Percentiles rank a stretch among this genome's conserved stretches.
These are phyloP conservation scores for Aspergillus sojae DNA, from an alignment of 2,329 filamentous ascomycete species.

Conservation along the genomic window DNA sequence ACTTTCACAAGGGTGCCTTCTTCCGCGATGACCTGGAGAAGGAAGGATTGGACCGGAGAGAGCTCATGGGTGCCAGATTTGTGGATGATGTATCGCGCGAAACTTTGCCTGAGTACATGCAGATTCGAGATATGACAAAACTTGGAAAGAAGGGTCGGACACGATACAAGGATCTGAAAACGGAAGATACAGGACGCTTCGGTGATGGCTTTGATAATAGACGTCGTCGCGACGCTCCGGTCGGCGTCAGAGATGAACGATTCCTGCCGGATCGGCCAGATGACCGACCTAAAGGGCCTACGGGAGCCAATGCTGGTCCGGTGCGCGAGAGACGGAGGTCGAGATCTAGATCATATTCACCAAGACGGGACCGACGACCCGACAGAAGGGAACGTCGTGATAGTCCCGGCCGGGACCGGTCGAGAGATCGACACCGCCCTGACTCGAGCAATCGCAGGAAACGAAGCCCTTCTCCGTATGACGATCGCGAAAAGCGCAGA, in stretches of 20 bases:
- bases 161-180: slow-evolving; percentile 83
- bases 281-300: slow-evolving; percentile 41
- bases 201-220: slow-evolving; percentile 47
- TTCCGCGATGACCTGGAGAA: slow-evolving; percentile 80
- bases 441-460: slow-evolving; percentile 38
- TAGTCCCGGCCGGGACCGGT: slow-evolving; percentile 41
- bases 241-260: slow-evolving; percentile 48
- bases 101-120: slow-evolving; percentile 84
- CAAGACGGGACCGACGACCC: slow-evolving; percentile 32
- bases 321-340: slow-evolving; percentile 42
- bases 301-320: slow-evolving; percentile 50
- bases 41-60: slow-evolving; percentile 74
- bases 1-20: slow-evolving; percentile 96
- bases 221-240: slow-evolving; percentile 33
- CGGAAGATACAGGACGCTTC: slow-evolving; percentile 89
- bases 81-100: slow-evolving; percentile 85
- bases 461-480: slow-evolving; percentile 46
- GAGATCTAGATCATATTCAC: slow-evolving; percentile 56
- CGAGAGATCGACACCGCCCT: slow-evolving; percentile 52
- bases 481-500: slow-evolving; percentile 46
- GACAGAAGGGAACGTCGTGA: neutral
- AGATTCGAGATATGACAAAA: slow-evolving; percentile 91
- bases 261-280: slow-evolving; percentile 48
- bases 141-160: slow-evolving; percentile 89
- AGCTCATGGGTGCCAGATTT: slow-evolving; percentile 83